Evolutionary conservation across 371 early-diverging fungal genomes (phyloP), one percentile per base, ranked within the genome.

Genomic region (Nematocida sp.): DNA sequence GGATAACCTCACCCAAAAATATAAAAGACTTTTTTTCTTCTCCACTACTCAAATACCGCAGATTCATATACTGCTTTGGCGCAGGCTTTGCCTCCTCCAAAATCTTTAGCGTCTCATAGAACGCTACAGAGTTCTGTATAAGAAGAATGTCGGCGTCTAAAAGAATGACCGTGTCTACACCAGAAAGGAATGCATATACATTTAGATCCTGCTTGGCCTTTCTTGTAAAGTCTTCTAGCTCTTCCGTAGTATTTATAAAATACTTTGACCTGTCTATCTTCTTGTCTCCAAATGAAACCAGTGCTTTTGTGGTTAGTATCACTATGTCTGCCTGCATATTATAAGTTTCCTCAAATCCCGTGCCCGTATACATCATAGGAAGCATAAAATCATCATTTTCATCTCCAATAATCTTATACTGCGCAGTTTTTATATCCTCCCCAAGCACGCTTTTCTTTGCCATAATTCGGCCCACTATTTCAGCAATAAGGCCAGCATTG

Each of bases 1-100:
- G 39, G 42, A 57, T 44, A 4, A 66, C 40, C 3, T 39, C 39
- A 5, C 71, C 27, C n/a, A 69, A 56, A 27, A 67, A 62, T 5
- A 78, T 11, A 47, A 78, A 67, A 4, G 46, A 5, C 44, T 67
- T 78, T 45, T 71, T 78, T 42, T 78, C 80, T 52, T 54, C 71
- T 39, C 80, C 80, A 52, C 80, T 78, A 62, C 80, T 78, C 39
- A 78, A 45, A 39, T 78, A 78, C 40, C 52, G 74, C 15, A 78
- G 80, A 60, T 78, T 40, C 71, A 78, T 56, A 4, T 46, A 3
- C 56, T 52, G 25, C 25, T 15, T 40, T 52, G 20, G 7, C 1
- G 60, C 25, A 7, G 80, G 80, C 7, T 9, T 4, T 11, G 69
- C 20, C 45, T 78, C 80, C 56, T 78, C 54, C 33, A 78, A 18